Evolutionary conservation across 768 basidiomycete species (phyloP), one percentile per base, ranked within the genome.

Genomic region (Chalciporus pseudorubinellus): DNA sequence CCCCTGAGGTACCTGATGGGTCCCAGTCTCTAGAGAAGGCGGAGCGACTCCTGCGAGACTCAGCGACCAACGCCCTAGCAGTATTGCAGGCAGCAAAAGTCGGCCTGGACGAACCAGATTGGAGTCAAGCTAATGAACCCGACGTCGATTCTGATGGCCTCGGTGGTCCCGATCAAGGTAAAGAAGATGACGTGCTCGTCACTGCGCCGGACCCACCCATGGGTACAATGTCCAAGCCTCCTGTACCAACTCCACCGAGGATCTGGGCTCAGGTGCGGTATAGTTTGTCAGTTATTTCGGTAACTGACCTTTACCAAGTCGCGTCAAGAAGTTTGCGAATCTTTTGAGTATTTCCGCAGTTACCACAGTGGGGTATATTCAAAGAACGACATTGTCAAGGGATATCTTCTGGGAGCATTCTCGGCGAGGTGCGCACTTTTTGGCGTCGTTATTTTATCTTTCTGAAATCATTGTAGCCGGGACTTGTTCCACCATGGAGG

Each of bases 291-390:
- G 14, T 21, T 2, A n/a, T 34, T 39, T 11, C 24, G 13, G 22
- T n/a, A 12, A 13, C 48, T 57, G 13, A 54, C 46, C 14, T 12
- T 56, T 39, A 18, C 24, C 44, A 48, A 91, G 89, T 86, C 88
- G 21, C 81, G 90, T 38, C 89, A 91, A 70, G 90, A 92, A 69
- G 77, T 92, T 2, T 92, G 90, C 70, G 90, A 92, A 66, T 79
- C 84, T 5, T 81, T 85, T 43, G 81, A 84, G 19, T 84, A 82
- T 59, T 80, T 80, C 59, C 70, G 74, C 26, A 84, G 80, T 56
- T 92, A 89, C 63, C 90, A 93, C 66, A 73, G 87, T 11, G 90
- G 90, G 8, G 89, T 93, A 6, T 92, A 92, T 64, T 80, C 77
- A 45, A 65, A 68, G 20, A 72, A 81, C 21, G 77, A 82, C 47